Base-by-base conservation (phyloP, 768 basidiomycete genomes). In the Chalciporus pseudorubinellus region DNA sequence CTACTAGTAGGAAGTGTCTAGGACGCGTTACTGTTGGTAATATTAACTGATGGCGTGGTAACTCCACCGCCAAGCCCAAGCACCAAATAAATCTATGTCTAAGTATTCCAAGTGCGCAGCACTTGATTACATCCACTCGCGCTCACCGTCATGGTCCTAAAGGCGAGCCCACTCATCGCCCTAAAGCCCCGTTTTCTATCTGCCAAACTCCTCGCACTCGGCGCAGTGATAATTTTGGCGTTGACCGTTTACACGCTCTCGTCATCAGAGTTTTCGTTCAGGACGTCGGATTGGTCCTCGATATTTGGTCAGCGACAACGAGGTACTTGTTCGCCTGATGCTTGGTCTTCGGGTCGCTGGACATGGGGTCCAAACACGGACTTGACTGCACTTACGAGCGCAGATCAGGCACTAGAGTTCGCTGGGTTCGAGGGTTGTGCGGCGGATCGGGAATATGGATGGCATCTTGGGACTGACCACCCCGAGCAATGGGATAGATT, bases 351-450 rank as follows among this genome's bases (percentile, higher is more conserved):
- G 12, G 75, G 75, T 2, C 34, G 63, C 13, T 83, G 82, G 82
- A 59, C 60, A 14, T 65, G 71, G 26, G 70, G 63, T n/a, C 66
- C 72, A 8, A 69, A 70, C 8, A 68, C 72, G 8, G 68, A 68
- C 29, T 47, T 67, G 34, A 51, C 66, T 39, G 57, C 53, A 39
- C 74, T 81, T 67, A 69, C 69, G 3, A 46, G 58, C 18, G 59
- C 61, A 11, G 70, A 75, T 26, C 78, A 85, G 52, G 77, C 74
- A 7, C 65, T 82, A 40, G 61, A 53, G 4, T 78, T 84, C 56
- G 72, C 78, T n/a, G 83, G 83, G 6, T 76, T 84, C 31, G 69
- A 76, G 48, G 82, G 82, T 26, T 86, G 84, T 55, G 84, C 85
- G 18, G 79, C 79, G 57, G 76, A 78, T 49, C 73, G 83, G 47